Conservation (phyloP, 176 grass and related monocot genomes). For the Musa beccarii region DNA sequence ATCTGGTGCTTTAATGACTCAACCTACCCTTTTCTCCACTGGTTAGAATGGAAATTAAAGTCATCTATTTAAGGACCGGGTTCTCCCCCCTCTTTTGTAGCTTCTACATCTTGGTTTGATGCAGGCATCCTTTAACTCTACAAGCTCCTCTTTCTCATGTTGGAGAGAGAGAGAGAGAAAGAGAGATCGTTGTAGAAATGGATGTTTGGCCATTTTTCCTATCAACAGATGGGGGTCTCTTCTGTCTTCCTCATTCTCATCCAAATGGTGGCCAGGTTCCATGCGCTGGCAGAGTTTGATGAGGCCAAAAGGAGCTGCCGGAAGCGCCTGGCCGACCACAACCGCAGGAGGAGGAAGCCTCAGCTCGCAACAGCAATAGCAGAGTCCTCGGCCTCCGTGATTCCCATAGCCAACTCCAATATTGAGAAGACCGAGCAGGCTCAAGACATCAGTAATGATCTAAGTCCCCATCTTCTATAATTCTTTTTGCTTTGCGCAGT, state of each 20-base stretch:
- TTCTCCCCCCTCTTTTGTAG: background rate
- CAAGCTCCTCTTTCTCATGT: background rate
- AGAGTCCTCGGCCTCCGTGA: background rate
- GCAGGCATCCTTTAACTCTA: background rate
- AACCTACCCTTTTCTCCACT: background rate
- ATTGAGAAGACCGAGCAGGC: background rate
- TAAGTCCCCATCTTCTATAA: no score
- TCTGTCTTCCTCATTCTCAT: background rate
- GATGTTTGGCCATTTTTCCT: background rate
- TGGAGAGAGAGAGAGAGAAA: background rate
- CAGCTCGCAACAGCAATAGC: background rate
- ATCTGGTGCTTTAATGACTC: background rate
- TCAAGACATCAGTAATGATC: constrained; percentile 4
- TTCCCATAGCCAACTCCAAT: background rate
- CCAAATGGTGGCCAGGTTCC: constrained; percentile 34
- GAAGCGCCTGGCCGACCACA: constrained; percentile 73
- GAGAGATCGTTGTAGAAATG: background rate
- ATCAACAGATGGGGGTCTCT: background rate
- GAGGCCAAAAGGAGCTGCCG: constrained; percentile 68
- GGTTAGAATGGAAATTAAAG: background rate
- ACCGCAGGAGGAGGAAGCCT: constrained; percentile 73
- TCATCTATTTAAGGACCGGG: no score
- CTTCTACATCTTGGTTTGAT: background rate
- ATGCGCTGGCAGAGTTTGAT: constrained; percentile 63
- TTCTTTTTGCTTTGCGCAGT: no score